phyloP scores from a whole-genome alignment of 2,329 filamentous ascomycete genomes.

The Hypoxylon sp. region DNA sequence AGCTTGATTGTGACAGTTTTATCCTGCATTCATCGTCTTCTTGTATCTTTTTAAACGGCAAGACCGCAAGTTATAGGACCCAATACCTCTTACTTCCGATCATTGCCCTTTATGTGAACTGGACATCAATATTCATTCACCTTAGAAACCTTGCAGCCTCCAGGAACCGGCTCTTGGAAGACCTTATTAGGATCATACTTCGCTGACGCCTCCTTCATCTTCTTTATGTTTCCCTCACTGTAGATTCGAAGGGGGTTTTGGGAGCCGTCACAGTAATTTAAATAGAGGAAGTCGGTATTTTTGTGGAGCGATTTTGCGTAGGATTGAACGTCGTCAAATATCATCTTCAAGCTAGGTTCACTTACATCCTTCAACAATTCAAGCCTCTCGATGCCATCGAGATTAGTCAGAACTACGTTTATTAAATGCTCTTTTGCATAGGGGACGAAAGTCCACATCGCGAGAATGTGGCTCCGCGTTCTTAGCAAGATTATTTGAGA shows the following conservation, averaged over 20 bases:
- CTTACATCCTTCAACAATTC: constrained; percentile 22
- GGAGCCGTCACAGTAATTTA: constrained; percentile 49
- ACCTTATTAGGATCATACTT: constrained; percentile 51
- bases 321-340: constrained; percentile 26
- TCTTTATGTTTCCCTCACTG: constrained; percentile 47
- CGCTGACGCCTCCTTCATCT: constrained; percentile 50
- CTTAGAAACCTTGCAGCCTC: constrained; percentile 43
- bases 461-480: constrained; percentile 33
- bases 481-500: constrained; percentile 21
- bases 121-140: constrained; percentile 6
- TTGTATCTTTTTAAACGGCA: not conserved
- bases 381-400: constrained; percentile 35
- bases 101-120: not conserved
- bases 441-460: constrained; percentile 27
- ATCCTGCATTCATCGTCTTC: not conserved
- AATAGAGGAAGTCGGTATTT: constrained; percentile 28
- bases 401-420: constrained; percentile 29
- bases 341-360: constrained; percentile 12
- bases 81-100: too few relatives aligned
- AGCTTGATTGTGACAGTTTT: not conserved
- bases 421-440: constrained; percentile 26
- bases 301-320: constrained; percentile 28
- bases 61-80: too few relatives aligned
- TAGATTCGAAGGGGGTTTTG: constrained; percentile 49
- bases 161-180: constrained; percentile 43